phyloP scores from a whole-genome alignment of 2,329 filamentous ascomycete species.

The Xylariaceae sp. region DNA sequence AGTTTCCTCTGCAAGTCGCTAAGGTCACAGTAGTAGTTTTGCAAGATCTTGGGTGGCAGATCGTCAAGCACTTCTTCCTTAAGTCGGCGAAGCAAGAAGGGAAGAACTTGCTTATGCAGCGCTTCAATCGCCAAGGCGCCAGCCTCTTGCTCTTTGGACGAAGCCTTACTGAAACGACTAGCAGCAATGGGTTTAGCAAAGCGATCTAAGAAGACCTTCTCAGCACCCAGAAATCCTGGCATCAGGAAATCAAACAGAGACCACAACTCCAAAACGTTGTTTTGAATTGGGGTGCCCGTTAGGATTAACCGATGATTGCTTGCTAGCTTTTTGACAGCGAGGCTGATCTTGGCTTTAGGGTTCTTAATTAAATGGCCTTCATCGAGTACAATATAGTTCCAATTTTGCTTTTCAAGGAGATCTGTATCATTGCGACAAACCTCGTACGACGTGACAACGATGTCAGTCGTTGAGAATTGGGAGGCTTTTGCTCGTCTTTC shows the following conservation, averaged over 20 bases:
- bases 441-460: conserved; percentile 97
- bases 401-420: conserved; percentile 78
- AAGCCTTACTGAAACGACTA: conserved; percentile 94
- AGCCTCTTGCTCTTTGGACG: conserved; percentile 96
- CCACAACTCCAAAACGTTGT: conserved; percentile 94
- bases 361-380: conserved; percentile 99
- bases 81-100: conserved; percentile 91
- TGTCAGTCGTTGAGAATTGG: conserved; percentile 77
- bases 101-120: conserved; percentile 96
- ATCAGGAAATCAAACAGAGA: conserved; percentile 98
- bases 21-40: conserved; percentile 99
- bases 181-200: conserved; percentile 96
- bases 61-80: conserved; percentile 98
- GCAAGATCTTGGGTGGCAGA: conserved; percentile 94
- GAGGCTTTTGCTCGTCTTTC: conserved; percentile 76
- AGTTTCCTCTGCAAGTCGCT: conserved; percentile 93
- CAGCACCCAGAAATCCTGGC: conserved; percentile 95
- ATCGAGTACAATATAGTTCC: conserved; percentile 97
- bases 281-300: conserved; percentile 97
- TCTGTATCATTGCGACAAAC: conserved; percentile 97
- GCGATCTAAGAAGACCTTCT: conserved; percentile 92
- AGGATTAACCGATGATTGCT: conserved; percentile 97
- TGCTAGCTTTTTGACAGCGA: conserved; percentile 85
- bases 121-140: conserved; percentile 96
- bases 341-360: conserved; percentile 92